Evolutionary conservation across 73 alveolate species (phyloP), one percentile per base, ranked within the genome.

Genomic region (Paramecium primaurelia): DNA sequence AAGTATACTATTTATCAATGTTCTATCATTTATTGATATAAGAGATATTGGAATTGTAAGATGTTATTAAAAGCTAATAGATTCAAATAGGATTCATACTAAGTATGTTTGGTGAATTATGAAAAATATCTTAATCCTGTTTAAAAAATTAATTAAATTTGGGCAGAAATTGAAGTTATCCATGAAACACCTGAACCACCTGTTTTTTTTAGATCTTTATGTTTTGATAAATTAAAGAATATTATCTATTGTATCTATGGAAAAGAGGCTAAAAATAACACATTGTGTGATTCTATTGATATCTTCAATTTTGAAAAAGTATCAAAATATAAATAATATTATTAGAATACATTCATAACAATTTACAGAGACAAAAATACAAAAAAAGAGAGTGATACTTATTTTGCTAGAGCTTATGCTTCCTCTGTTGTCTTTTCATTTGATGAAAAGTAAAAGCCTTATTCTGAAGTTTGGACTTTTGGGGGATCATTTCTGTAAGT

Each of bases 341-440:
- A 22, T 12, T 75, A 75, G 88, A 80, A 80, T 18, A 45, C 91
- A 20, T 80, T 45, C 6, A 42, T 32, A 18, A 45, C 91, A 1
- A 80, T 80, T 32, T 44, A 47, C 18, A 80, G 91, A 80, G 71
- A 40, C 18, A 49, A 49, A 49, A 10, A 8, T 44, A 45, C 45
- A 3, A 64, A 64, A 32, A 64, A 64, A 64, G 84, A 28, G 30
- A 32, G 42, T 64, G 84, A 64, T 26, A 25, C 75, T 10, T 80
- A 37, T 44, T 80, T 80, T 47, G 91, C 91, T 1, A 40, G 91
- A 26, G 91, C 91, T 45, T 80, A 45, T 80, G 91, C 91, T 42
- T 80, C 91, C 3, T 20, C 77, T 9, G 71, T 80, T 8, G 77
- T 80, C 0, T 80, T 80, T 20, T 49, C 71, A 12, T 80, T 80